A percentile compares a stretch with the other conserved stretches of the same genome.
Conservation (phyloP, 78 protist species). For the Speleostelium caveatum region DNA sequence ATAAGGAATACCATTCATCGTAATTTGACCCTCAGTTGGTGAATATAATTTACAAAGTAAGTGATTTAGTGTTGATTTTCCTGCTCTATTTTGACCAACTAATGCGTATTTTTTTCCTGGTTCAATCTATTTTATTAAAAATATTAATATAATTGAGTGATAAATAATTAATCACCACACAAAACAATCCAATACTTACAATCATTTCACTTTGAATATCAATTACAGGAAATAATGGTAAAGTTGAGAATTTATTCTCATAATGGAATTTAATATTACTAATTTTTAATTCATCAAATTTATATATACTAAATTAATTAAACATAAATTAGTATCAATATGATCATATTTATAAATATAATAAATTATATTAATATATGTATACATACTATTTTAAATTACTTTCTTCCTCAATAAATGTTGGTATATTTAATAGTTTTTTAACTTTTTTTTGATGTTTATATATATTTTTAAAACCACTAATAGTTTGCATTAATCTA, state of each 20-base stretch:
- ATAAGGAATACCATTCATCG: constrained; percentile 74
- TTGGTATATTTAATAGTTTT: constrained; percentile 66
- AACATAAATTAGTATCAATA: neutral
- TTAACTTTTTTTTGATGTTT: constrained; percentile 76
- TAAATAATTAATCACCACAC: neutral
- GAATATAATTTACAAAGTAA: constrained; percentile 62
- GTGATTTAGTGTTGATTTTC: constrained; percentile 74
- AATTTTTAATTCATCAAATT: constrained; percentile 61
- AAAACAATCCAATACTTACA: too few species aligned
- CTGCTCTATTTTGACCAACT: constrained; percentile 68
- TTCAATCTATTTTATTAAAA: too few species aligned
- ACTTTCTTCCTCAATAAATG: constrained; percentile 71
- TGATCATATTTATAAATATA: neutral
- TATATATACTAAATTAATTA: constrained; percentile 21
- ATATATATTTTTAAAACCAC: constrained; percentile 48
- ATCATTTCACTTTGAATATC: constrained; percentile 60
- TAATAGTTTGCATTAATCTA: neutral
- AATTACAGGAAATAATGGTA: constrained; percentile 46
- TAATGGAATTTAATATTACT: constrained; percentile 52
- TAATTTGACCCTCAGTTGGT: constrained; percentile 57
- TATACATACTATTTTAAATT: constrained; percentile 42
- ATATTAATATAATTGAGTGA: neutral
- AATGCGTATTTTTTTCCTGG: constrained; percentile 78
- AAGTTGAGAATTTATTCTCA: constrained; percentile 25
- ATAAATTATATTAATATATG: neutral